These are phyloP conservation scores for Medicago lupulina DNA, from an alignment of 306 rosid species.

Conservation along the genomic window DNA sequence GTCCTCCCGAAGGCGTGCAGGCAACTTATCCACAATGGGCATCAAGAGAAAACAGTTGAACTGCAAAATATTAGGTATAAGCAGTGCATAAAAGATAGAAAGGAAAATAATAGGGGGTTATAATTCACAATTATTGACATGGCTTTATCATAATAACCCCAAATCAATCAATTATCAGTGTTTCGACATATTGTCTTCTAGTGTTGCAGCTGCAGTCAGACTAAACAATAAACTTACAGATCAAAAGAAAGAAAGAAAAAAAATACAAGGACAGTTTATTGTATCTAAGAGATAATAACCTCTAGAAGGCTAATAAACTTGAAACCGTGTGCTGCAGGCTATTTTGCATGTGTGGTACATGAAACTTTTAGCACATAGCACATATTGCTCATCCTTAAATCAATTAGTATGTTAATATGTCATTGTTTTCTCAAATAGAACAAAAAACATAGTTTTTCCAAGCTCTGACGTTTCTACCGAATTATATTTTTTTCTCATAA, in stretches of 20 bases:
- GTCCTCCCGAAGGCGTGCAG: conserved; percentile 90
- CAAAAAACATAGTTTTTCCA: too few species aligned
- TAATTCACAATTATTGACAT: conserved; percentile 27
- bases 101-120: background rate
- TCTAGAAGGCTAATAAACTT: too few species aligned
- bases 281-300: background rate
- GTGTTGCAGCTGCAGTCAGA: conserved; percentile 11
- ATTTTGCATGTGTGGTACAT: too few species aligned
- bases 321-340: too few species aligned
- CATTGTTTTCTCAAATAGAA: too few species aligned
- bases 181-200: too few species aligned
- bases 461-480: too few species aligned
- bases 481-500: too few species aligned
- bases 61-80: conserved; percentile 59
- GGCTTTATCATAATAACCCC: background rate
- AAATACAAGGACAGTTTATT: background rate
- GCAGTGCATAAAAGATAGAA: conserved; percentile 28
- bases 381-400: too few species aligned
- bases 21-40: conserved; percentile 98
- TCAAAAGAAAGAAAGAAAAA: conserved; percentile 11
- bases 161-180: conserved; percentile 20
- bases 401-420: background rate
- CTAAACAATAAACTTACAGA: background rate
- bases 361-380: too few species aligned
- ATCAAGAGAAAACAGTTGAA: conserved; percentile 96